A percentile compares a stretch with the other conserved stretches of the same genome.
Conservation (phyloP, 257 asterid species). For the Linderniella brevidens region DNA sequence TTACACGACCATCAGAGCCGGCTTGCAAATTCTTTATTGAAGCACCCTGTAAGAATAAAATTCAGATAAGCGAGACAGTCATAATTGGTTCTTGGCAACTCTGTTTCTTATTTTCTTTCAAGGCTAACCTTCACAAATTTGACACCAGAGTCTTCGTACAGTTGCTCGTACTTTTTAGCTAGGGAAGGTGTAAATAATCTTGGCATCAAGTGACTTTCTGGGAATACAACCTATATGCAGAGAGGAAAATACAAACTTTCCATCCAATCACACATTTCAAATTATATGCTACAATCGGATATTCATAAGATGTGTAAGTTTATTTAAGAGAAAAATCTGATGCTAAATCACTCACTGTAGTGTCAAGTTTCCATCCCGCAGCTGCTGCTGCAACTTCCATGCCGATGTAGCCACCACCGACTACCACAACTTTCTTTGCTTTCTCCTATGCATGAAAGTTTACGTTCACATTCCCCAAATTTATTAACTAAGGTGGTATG, state of each 20-base stretch:
- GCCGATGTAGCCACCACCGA: slow-evolving; percentile 99
- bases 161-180: slow-evolving; percentile 70
- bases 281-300: too few relatives aligned
- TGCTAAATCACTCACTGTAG: slow-evolving; percentile 17
- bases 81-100: background rate
- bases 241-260: background rate
- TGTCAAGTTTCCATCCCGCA: slow-evolving; percentile 87
- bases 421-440: slow-evolving; percentile 66
- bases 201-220: slow-evolving; percentile 74
- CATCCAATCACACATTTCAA: too few relatives aligned
- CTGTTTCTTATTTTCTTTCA: slow-evolving; percentile 3
- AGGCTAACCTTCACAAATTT: slow-evolving; percentile 63
- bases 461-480: too few relatives aligned
- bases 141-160: slow-evolving; percentile 67
- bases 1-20: slow-evolving; percentile 65
- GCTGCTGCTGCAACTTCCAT: slow-evolving; percentile 99
- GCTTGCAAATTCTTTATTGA: slow-evolving; percentile 54
- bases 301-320: too few relatives aligned
- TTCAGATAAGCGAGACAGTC: background rate
- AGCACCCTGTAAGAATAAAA: slow-evolving; percentile 44
- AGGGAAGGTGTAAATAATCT: slow-evolving; percentile 79
- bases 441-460: slow-evolving; percentile 34
- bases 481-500: too few relatives aligned
- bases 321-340: too few relatives aligned
- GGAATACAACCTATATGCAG: slow-evolving; percentile 45